These are phyloP conservation scores for Pseudisothecium myosuroides DNA, from an alignment of 225 moss, liverwort and hornwort species.

Conservation along the genomic window DNA sequence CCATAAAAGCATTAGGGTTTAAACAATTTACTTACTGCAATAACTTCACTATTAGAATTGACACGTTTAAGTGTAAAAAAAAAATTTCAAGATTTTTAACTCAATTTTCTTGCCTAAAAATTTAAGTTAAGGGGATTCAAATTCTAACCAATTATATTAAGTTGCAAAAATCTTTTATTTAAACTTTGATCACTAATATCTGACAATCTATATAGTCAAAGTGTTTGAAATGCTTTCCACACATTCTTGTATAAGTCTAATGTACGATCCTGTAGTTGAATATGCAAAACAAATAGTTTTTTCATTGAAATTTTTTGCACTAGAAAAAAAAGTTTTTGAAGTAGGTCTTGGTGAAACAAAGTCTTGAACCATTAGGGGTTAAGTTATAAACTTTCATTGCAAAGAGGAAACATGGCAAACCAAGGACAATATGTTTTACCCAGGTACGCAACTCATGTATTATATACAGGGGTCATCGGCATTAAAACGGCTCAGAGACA, in stretches of 20 bases:
- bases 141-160: neutral
- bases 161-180: neutral
- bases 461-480: no score
- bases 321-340: neutral
- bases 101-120: no score
- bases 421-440: neutral
- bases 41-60: no score
- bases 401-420: neutral
- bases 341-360: neutral
- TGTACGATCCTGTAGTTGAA: accelerated
- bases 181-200: neutral
- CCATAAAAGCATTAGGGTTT: no score
- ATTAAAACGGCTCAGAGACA: no score
- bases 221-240: neutral
- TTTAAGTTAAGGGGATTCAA: neutral
- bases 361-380: neutral
- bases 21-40: no score
- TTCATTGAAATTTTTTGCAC: neutral
- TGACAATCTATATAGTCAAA: neutral
- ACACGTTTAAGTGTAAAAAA: no score
- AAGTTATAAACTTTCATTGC: neutral
- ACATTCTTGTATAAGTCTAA: no score
- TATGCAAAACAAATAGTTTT: neutral
- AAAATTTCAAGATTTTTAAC: no score
- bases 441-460: no score